A percentile compares a stretch with the other conserved stretches of the same genome.
Conservation (phyloP, 768 basidiomycete genomes). For the Termitomyces sp. region DNA sequence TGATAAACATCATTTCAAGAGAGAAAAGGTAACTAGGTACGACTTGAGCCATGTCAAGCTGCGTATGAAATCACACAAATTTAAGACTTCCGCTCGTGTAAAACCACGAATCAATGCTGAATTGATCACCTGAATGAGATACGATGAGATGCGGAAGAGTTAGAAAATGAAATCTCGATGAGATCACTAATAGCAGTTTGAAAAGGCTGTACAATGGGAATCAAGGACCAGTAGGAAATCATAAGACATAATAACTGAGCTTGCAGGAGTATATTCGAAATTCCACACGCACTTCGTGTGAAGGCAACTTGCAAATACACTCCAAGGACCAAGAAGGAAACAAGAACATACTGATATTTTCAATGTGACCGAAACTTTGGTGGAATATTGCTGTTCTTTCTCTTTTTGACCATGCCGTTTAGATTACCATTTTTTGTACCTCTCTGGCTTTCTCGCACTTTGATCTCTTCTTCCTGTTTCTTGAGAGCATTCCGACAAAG, state of each 20-base stretch:
- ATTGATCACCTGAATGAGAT: no score
- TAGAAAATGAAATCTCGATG: background rate
- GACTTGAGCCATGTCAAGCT: no score
- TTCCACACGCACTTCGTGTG: background rate
- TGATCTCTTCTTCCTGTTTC: background rate
- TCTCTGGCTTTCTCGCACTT: background rate
- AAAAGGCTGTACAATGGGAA: background rate
- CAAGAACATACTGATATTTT: background rate
- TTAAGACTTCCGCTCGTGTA: background rate
- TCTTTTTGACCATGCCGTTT: background rate
- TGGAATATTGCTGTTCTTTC: background rate
- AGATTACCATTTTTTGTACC: background rate
- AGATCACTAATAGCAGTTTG: background rate
- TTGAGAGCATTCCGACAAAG: background rate
- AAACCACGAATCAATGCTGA: background rate
- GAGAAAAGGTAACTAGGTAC: background rate
- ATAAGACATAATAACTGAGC: background rate
- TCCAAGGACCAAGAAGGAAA: background rate
- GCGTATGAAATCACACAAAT: background rate
- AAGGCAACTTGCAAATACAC: background rate
- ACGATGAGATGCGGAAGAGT: background rate
- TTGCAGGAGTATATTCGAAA: background rate
- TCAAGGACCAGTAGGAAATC: no score
- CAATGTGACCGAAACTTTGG: no score
- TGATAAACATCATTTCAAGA: background rate